Percentiles rank a stretch among this genome's conserved stretches.
These are phyloP conservation scores for Lithocarpus polystachyus DNA, from an alignment of 306 rosid genomes.

Conservation along the genomic window DNA sequence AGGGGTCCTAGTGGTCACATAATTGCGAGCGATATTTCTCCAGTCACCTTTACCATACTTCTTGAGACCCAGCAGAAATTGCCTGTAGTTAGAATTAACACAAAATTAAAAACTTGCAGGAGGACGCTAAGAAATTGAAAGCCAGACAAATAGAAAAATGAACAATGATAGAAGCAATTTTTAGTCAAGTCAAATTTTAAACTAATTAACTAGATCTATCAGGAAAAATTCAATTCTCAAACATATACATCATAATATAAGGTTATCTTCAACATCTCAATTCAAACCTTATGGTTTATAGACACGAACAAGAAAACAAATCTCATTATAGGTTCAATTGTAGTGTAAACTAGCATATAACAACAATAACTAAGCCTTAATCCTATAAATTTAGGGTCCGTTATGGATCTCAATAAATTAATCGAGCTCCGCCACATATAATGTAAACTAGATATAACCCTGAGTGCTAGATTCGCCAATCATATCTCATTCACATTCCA, in stretches of 20 bases:
- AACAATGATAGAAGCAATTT: constrained; percentile 15
- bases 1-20: constrained; percentile 84
- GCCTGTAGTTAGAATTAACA: constrained; percentile 40
- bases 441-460: neutral
- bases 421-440: no score
- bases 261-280: constrained; percentile 9
- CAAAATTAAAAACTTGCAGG: constrained; percentile 4
- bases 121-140: neutral
- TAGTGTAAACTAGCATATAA: neutral
- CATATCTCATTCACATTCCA: neutral
- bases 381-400: no score
- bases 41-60: constrained; percentile 96
- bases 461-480: neutral
- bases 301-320: neutral
- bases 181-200: constrained; percentile 13
- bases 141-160: constrained; percentile 8
- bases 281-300: neutral
- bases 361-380: no score
- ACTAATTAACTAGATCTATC: constrained; percentile 16
- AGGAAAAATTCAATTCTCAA: constrained; percentile 1
- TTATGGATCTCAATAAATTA: no score
- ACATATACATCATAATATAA: constrained; percentile 13
- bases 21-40: constrained; percentile 84
- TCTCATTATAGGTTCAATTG: neutral
- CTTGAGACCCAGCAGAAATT: constrained; percentile 84